Evolutionary conservation across 768 basidiomycete genomes (phyloP).

Genomic region (Leucogyrophana mollusca): DNA sequence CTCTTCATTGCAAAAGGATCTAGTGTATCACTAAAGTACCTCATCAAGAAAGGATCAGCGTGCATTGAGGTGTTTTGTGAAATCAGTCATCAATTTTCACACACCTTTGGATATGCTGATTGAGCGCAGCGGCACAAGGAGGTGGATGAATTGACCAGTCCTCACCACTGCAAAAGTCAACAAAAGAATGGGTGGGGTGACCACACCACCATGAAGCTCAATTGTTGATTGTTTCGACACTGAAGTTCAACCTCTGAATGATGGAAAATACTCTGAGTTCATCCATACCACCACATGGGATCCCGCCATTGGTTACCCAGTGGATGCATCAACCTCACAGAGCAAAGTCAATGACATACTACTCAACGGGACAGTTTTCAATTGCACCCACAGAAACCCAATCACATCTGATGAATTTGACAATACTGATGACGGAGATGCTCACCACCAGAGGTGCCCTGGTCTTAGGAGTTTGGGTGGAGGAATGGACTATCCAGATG

Average conservation of each 20-base stretch:
- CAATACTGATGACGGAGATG: too few species aligned
- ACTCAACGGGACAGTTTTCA: conserved; percentile 15
- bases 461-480: too few species aligned
- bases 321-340: not conserved
- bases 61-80: conserved; percentile 29
- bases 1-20: conserved; percentile 23
- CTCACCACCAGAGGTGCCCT: too few species aligned
- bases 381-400: conserved; percentile 1
- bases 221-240: conserved; percentile 16
- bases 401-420: too few species aligned
- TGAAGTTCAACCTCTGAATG: conserved; percentile 16
- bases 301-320: conserved; percentile 19
- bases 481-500: too few species aligned
- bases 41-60: conserved; percentile 27
- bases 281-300: conserved; percentile 19
- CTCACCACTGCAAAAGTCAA: conserved; percentile 8
- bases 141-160: conserved; percentile 15
- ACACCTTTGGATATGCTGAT: conserved; percentile 20
- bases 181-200: not conserved
- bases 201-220: conserved; percentile 3
- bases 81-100: conserved; percentile 17
- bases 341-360: conserved; percentile 1
- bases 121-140: conserved; percentile 19
- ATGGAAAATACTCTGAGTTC: conserved; percentile 20
- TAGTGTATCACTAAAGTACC: conserved; percentile 24